Evolutionary conservation across 164 flowering plant species (phyloP).

Genomic region (Platanus orientalis): DNA sequence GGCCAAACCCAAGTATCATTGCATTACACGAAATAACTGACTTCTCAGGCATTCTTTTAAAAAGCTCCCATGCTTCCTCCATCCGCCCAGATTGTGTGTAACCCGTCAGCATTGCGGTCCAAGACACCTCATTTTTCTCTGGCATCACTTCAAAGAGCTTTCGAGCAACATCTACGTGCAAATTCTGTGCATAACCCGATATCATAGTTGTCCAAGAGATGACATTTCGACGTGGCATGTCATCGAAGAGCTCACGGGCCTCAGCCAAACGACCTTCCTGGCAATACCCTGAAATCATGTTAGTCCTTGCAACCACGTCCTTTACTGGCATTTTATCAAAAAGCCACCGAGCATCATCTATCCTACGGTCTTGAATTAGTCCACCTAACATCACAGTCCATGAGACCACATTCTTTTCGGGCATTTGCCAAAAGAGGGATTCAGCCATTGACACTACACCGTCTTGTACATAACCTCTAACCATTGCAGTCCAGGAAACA

Average conservation of each 20-base stretch:
- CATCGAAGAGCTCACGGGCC: conserved; percentile 67
- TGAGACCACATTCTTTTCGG: conserved; percentile 71
- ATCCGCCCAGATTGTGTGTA: conserved; percentile 61
- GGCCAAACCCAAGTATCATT: conserved; percentile 61
- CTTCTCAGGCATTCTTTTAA: conserved; percentile 61
- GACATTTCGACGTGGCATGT: conserved; percentile 56
- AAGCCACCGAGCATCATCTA: conserved; percentile 58
- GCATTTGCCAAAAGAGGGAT: conserved; percentile 57
- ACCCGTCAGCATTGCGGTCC: conserved; percentile 77
- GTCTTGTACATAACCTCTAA: conserved; percentile 57
- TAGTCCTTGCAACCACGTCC: conserved; percentile 73
- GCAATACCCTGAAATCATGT: conserved; percentile 67
- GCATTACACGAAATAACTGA: conserved; percentile 54
- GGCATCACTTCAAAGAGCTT: conserved; percentile 90
- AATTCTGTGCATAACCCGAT: conserved; percentile 60
- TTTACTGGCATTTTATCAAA: conserved; percentile 66
- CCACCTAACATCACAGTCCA: conserved; percentile 85
- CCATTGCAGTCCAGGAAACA: conserved; percentile 75
- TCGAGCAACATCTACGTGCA: conserved; percentile 59
- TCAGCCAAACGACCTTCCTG: conserved; percentile 50
- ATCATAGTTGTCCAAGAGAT: conserved; percentile 77
- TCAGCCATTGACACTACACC: conserved; percentile 60
- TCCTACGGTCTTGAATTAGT: conserved; percentile 46
- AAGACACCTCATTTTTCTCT: conserved; percentile 72
- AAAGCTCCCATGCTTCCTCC: conserved; percentile 59